Evolutionary conservation across 805 yeast genomes (phyloP).

Genomic region (Brettanomyces nanus): DNA sequence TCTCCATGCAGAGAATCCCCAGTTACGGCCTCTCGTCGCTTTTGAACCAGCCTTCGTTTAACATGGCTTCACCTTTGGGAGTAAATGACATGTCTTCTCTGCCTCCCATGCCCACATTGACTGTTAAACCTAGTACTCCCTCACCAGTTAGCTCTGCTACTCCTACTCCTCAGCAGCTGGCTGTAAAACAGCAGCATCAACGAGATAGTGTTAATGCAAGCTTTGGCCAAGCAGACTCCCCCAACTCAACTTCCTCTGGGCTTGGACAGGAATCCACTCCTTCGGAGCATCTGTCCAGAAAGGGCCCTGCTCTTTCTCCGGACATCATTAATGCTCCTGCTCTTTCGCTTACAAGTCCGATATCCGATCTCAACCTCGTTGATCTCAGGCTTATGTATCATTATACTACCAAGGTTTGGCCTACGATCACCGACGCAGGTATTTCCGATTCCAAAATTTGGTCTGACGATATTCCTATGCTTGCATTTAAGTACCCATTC

Average conservation of each 20-base stretch:
- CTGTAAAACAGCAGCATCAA: conserved; percentile 15
- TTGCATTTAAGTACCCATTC: conserved; percentile 83
- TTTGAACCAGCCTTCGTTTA: conserved; percentile 1
- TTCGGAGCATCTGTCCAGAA: background rate
- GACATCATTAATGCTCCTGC: conserved; percentile 23
- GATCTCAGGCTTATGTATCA: conserved; percentile 83
- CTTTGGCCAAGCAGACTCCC: background rate
- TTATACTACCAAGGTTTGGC: conserved; percentile 76
- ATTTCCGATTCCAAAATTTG: conserved; percentile 80
- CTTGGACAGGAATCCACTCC: background rate
- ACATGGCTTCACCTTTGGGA: background rate
- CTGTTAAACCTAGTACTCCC: background rate
- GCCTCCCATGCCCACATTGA: background rate
- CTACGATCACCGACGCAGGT: conserved; percentile 85
- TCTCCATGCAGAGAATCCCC: conserved; percentile 3
- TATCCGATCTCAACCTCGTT: conserved; percentile 47
- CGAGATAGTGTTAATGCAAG: conserved; percentile 4
- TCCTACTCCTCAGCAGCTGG: conserved; percentile 15
- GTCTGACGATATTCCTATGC: conserved; percentile 79
- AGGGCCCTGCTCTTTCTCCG: conserved; percentile 23
- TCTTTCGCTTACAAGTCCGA: conserved; percentile 13
- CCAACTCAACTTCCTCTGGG: background rate
- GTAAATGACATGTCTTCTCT: background rate
- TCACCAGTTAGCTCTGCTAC: conserved; percentile 6
- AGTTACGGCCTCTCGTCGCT: conserved; percentile 3